Base-by-base conservation (phyloP, 306 rosid genomes). In the Cicer judaicum region DNA sequence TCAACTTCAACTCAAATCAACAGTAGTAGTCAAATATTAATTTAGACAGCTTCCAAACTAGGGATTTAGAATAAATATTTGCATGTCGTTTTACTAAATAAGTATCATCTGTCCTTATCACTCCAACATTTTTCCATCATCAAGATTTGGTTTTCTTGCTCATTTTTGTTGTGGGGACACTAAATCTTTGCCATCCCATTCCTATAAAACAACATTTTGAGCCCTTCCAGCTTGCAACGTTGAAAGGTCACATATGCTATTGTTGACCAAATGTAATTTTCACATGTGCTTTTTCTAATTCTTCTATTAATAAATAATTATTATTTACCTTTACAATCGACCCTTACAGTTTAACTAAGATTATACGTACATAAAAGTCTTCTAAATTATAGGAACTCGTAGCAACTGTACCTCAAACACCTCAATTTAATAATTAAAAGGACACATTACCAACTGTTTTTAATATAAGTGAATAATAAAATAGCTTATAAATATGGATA, bases 191-290 rank as follows among this genome's bases (percentile, higher is more conserved):
- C 50, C 71, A 71, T 48, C 61, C 57, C n/a, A 60, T 66, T 75
- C 29, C 72, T 10, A 36, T 67, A 36, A 52, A 81, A 42, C 4
- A 66, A 29, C 68, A 70, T 56, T 48, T 52, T 68, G 44, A 36
- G 36, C 46, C 73, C 77, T 63, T 78, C 73, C 52, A 82, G 87
- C 82, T 87, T 81, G 79, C 91, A 88, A 81, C 39, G 40, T 50
- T 71, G 64, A 13, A 68, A 49, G 70, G 56, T 39, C 54, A 60
- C 74, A 72, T 79, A 80, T 16, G 41, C 29, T 42, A 29, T 29
- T 29, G 34, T 29, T 29, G 34, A 29, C 34, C 34, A 29, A 7
- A 42, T 40, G 8, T 21, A 7, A 52, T 15, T 52, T 52, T 52
- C 2, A 48, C n/a, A 13, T 1, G 7, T 52, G 11, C 1, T 2